These are phyloP conservation scores for Deinandra increscens DNA, from an alignment of 129 eudicot genomes.

Conservation along the genomic window DNA sequence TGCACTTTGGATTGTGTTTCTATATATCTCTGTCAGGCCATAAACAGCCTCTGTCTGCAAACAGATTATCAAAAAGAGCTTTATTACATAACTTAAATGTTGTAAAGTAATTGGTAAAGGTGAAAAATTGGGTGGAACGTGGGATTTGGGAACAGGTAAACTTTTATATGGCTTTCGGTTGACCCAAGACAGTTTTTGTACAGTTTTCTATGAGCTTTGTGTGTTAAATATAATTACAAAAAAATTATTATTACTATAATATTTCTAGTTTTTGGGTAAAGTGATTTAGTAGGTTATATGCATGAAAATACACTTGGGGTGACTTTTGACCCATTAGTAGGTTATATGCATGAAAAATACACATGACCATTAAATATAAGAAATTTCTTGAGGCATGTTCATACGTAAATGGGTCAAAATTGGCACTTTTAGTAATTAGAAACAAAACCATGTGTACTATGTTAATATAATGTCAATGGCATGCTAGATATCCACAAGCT, in stretches of 20 bases:
- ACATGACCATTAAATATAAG: background rate
- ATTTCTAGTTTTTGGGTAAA: background rate
- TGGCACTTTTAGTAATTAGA: background rate
- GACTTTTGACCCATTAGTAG: background rate
- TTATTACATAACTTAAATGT: background rate
- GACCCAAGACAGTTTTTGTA: background rate
- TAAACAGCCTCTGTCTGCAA: slow-evolving; percentile 92
- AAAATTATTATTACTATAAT: too few relatives aligned
- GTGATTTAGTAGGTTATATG: background rate
- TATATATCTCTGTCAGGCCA: slow-evolving; percentile 84
- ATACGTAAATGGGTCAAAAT: background rate
- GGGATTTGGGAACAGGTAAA: background rate
- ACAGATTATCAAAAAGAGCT: slow-evolving; percentile 18
- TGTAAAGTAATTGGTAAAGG: background rate
- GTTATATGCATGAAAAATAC: background rate
- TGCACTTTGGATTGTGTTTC: slow-evolving; percentile 73
- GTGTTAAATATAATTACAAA: too few relatives aligned
- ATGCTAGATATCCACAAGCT: slow-evolving; percentile 8
- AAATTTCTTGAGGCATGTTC: background rate
- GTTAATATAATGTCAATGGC: slow-evolving; percentile 7
- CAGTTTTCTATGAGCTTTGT: background rate
- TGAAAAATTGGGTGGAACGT: background rate
- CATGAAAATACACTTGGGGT: background rate
- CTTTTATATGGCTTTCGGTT: background rate
- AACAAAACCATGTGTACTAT: background rate